Conservation (phyloP, 257 asterid genomes). For the Euphrasia confusa region DNA sequence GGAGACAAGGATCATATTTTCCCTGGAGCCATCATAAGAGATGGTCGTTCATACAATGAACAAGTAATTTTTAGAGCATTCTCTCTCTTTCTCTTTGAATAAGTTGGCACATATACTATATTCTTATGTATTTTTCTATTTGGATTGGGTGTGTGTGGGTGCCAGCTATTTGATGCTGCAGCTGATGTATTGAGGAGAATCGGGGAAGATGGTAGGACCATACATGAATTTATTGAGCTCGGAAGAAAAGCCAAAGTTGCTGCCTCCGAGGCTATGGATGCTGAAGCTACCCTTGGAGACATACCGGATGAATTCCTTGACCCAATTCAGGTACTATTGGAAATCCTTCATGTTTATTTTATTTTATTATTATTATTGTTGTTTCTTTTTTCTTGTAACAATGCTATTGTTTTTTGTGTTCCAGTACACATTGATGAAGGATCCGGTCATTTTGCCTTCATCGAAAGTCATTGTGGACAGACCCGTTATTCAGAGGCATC, state of each 20-base stretch:
- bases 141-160: conserved; percentile 14
- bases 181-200: conserved; percentile 74
- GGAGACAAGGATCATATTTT: conserved; percentile 75
- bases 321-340: conserved; percentile 73
- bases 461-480: conserved; percentile 74
- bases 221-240: conserved; percentile 73
- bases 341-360: not conserved
- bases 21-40: conserved; percentile 79
- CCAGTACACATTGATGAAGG: conserved; percentile 94
- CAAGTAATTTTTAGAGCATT: conserved; percentile 40
- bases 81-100: not conserved
- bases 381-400: not conserved
- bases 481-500: conserved; percentile 94
- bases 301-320: conserved; percentile 99
- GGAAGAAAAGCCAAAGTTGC: conserved; percentile 78
- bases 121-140: not conserved
- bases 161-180: conserved; percentile 82
- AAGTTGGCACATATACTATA: conserved; percentile 3
- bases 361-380: not conserved
- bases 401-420: conserved; percentile 21
- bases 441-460: conserved; percentile 92
- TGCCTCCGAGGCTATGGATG: conserved; percentile 83
- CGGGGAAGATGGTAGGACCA: conserved; percentile 66
- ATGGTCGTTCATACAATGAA: conserved; percentile 90
- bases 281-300: conserved; percentile 96